phyloP scores from a whole-genome alignment of 2,329 filamentous ascomycete species.

The Aspergillus pseudoglaucus region DNA sequence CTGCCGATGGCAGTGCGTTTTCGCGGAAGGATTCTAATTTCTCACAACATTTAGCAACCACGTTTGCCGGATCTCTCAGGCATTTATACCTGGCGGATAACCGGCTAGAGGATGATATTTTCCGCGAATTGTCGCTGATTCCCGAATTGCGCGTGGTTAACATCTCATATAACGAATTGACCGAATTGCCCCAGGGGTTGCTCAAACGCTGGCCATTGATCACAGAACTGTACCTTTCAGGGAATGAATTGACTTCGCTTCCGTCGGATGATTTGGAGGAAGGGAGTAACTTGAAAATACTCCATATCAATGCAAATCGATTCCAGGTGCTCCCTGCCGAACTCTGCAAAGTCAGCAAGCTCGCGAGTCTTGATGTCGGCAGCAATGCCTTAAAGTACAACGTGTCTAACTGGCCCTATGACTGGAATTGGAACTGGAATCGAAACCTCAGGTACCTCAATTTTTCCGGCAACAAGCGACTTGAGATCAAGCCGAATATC shows the following conservation, averaged over 20 bases:
- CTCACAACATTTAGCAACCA: constrained; percentile 71
- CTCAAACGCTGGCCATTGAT: constrained; percentile 86
- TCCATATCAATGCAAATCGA: constrained; percentile 96
- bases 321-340: constrained; percentile 96
- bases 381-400: constrained; percentile 98
- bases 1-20: constrained; percentile 53
- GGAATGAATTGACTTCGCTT: constrained; percentile 85
- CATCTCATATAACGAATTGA: constrained; percentile 88
- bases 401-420: constrained; percentile 96
- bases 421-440: constrained; percentile 99
- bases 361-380: constrained; percentile 87
- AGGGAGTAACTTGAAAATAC: constrained; percentile 73
- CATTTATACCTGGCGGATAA: constrained; percentile 91
- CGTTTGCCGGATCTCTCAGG: constrained; percentile 78
- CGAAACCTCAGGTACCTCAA: constrained; percentile 92
- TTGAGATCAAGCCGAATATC: constrained; percentile 74
- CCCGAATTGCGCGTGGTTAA: constrained; percentile 83
- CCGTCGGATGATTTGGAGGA: constrained; percentile 93
- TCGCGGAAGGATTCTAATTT: constrained; percentile 81
- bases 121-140: constrained; percentile 79
- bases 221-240: constrained; percentile 86
- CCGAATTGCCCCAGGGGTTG: constrained; percentile 82
- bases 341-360: constrained; percentile 85
- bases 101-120: constrained; percentile 86
- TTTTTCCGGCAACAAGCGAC: constrained; percentile 88